Evolutionary conservation across 2,329 filamentous ascomycete genomes (phyloP).

Genomic region (Paraphoma chrysanthemicola): DNA sequence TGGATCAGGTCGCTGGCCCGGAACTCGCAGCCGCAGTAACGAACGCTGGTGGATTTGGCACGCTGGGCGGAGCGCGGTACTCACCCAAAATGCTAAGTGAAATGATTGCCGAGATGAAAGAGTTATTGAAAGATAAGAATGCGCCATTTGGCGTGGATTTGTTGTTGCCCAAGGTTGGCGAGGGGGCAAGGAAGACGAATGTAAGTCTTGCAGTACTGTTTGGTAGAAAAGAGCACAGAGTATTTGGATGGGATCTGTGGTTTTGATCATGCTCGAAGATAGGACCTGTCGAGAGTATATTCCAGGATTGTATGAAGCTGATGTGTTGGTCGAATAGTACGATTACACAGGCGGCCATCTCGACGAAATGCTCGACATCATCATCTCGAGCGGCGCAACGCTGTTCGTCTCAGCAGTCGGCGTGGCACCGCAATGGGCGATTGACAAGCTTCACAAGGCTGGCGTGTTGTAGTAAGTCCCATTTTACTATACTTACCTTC

Average conservation of each 20-base stretch:
- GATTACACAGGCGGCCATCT: slow-evolving; percentile 45
- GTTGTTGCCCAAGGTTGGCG: slow-evolving; percentile 44
- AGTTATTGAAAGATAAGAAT: slow-evolving; percentile 24
- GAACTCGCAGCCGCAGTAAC: slow-evolving; percentile 32
- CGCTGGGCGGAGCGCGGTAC: slow-evolving; percentile 31
- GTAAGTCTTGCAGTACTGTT: slow-evolving; percentile 9
- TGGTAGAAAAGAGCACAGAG: too few relatives aligned
- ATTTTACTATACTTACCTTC: not conserved
- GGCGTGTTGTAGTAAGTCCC: slow-evolving; percentile 31
- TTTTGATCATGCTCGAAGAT: not conserved
- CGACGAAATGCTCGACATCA: slow-evolving; percentile 39
- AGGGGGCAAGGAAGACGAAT: slow-evolving; percentile 43
- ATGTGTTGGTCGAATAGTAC: slow-evolving; percentile 13
- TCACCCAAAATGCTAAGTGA: slow-evolving; percentile 33
- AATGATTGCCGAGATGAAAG: slow-evolving; percentile 37
- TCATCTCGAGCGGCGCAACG: slow-evolving; percentile 43
- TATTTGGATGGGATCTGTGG: not conserved
- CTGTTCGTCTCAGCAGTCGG: slow-evolving; percentile 47
- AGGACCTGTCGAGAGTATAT: not conserved
- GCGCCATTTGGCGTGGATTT: slow-evolving; percentile 46
- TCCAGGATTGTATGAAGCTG: not conserved
- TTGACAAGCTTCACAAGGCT: slow-evolving; percentile 40
- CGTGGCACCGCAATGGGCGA: slow-evolving; percentile 36
- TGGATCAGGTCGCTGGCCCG: slow-evolving; percentile 31
- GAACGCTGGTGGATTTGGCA: slow-evolving; percentile 36